Conservation (phyloP, 1,284 basidiomycete genomes). For the Macrocystidia cucumis region DNA sequence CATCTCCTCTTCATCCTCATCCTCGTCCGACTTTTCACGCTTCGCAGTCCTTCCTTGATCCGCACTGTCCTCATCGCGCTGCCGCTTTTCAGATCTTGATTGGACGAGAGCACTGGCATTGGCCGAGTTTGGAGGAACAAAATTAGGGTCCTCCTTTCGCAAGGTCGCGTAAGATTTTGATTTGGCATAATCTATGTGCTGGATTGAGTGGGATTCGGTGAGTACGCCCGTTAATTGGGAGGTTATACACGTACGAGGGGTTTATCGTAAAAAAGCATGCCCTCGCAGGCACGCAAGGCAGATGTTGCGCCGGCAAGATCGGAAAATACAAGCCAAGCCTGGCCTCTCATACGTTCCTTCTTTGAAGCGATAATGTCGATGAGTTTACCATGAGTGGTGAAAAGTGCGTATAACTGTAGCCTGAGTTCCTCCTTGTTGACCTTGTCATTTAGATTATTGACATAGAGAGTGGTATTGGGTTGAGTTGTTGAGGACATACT, state of each 20-base stretch:
- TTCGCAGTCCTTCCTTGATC: conserved; percentile 52
- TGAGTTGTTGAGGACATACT: conserved; percentile 45
- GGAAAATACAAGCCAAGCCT: conserved; percentile 94
- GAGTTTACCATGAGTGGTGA: conserved; percentile 89
- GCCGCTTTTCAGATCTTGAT: conserved; percentile 42
- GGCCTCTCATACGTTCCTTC: conserved; percentile 81
- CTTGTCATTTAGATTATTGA: conserved; percentile 93
- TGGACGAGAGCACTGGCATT: conserved; percentile 41
- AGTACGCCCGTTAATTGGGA: no score
- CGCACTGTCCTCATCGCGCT: conserved; percentile 53
- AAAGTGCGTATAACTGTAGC: conserved; percentile 81
- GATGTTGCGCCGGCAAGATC: conserved; percentile 85
- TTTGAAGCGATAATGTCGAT: conserved; percentile 95
- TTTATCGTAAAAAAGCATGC: conserved; percentile 91
- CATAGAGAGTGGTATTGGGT: conserved; percentile 86
- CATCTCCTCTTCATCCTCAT: conserved; percentile 72
- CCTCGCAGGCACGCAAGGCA: conserved; percentile 85
- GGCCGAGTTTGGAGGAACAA: conserved; percentile 59
- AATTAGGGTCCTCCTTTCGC: conserved; percentile 66
- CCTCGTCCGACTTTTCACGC: conserved; percentile 63
- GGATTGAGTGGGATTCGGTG: not conserved
- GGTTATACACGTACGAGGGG: conserved; percentile 57
- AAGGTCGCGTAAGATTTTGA: conserved; percentile 78
- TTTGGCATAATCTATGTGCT: conserved; percentile 76
- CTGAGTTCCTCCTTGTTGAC: conserved; percentile 91